These are phyloP conservation scores for Cryptococcus jaspeensis DNA, from an alignment of 1,284 basidiomycete species.

Conservation along the genomic window DNA sequence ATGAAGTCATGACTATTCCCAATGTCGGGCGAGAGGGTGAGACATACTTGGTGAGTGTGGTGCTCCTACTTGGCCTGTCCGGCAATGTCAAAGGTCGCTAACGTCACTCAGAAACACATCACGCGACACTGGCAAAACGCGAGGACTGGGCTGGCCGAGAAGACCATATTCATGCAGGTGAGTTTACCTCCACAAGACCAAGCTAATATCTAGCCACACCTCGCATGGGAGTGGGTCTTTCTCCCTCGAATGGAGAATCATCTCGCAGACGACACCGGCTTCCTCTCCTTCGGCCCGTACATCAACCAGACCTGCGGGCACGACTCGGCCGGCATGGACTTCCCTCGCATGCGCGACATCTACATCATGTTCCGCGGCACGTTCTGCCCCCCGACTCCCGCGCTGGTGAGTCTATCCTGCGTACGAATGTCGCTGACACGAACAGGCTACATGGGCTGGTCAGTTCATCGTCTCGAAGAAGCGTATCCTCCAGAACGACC, in stretches of 20 bases:
- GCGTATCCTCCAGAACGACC: conserved; percentile 30
- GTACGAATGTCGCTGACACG: neutral
- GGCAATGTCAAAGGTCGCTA: neutral
- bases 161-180: conserved; percentile 46
- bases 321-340: conserved; percentile 18
- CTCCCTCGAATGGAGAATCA: conserved; percentile 34
- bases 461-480: conserved; percentile 42
- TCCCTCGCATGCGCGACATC: conserved; percentile 35
- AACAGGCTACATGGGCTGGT: conserved; percentile 43
- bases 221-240: conserved; percentile 48
- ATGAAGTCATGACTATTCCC: conserved; percentile 35
- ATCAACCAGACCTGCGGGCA: conserved; percentile 33
- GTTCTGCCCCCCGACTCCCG: conserved; percentile 26
- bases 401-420: conserved; percentile 13
- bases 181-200: neutral
- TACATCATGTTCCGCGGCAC: conserved; percentile 31
- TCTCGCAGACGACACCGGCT: conserved; percentile 33
- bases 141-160: conserved; percentile 25
- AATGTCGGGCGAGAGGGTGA: conserved; percentile 45
- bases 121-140: conserved; percentile 27
- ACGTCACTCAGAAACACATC: conserved; percentile 28
- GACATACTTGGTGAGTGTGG: conserved; percentile 37
- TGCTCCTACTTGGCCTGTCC: neutral
- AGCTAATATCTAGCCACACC: conserved; percentile 34
- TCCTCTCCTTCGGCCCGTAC: conserved; percentile 47